phyloP scores from a whole-genome alignment of 371 early-diverging fungal genomes.

The Gilbertella persicaria region DNA sequence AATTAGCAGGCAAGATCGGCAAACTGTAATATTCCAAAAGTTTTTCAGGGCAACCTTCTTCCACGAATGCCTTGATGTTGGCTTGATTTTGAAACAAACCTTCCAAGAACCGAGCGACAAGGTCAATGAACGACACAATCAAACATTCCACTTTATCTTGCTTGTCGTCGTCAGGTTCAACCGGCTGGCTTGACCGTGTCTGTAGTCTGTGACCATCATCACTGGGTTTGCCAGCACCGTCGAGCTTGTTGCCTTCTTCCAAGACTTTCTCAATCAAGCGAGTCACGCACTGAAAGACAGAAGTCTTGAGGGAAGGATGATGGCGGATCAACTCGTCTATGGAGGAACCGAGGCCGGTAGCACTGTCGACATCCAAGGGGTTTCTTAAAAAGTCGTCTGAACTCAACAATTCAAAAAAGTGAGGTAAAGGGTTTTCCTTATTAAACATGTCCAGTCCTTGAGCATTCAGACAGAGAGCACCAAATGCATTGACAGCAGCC shows the following conservation, averaged over 20 bases:
- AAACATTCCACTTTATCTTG: slow-evolving; percentile 57
- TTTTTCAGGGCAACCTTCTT: slow-evolving; percentile 66
- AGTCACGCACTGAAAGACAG: slow-evolving; percentile 72
- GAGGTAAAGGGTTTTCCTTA: slow-evolving; percentile 67
- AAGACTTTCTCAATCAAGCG: slow-evolving; percentile 60
- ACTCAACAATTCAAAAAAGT: slow-evolving; percentile 79
- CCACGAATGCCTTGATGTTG: slow-evolving; percentile 76
- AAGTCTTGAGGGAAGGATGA: slow-evolving; percentile 80
- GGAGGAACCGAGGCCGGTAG: slow-evolving; percentile 78
- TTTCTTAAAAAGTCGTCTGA: slow-evolving; percentile 73
- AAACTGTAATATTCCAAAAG: slow-evolving; percentile 67
- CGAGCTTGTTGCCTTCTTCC: slow-evolving; percentile 41
- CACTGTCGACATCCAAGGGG: slow-evolving; percentile 81
- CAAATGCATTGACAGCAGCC: slow-evolving; percentile 91
- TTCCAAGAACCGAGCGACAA: slow-evolving; percentile 73
- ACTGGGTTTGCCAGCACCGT: slow-evolving; percentile 41
- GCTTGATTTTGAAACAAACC: slow-evolving; percentile 81
- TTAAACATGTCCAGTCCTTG: slow-evolving; percentile 84
- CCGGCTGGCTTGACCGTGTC: slow-evolving; percentile 13
- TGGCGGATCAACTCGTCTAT: slow-evolving; percentile 97
- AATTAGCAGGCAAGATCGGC: slow-evolving; percentile 76
- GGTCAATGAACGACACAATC: slow-evolving; percentile 38
- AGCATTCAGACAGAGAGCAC: slow-evolving; percentile 92
- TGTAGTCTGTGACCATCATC: slow-evolving; percentile 46
- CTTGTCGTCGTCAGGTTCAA: slow-evolving; percentile 23